These are phyloP conservation scores for Penicillium pulvis DNA, from an alignment of 495 filamentous ascomycete genomes.

Conservation along the genomic window DNA sequence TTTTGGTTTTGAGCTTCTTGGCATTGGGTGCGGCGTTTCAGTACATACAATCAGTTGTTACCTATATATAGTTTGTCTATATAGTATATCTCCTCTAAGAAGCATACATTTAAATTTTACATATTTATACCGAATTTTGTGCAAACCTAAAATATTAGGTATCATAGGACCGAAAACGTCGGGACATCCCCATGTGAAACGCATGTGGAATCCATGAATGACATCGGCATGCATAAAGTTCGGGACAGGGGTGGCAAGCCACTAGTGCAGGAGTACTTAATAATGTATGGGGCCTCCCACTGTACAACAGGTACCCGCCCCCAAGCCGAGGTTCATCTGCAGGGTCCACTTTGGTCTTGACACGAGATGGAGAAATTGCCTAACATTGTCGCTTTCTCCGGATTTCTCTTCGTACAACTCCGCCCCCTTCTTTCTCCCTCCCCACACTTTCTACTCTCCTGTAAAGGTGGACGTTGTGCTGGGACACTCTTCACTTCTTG, in stretches of 20 bases:
- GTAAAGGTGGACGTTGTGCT: conserved; percentile 5
- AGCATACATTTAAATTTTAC: neutral
- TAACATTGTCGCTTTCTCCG: conserved; percentile 25
- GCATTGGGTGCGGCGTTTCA: conserved; percentile 5
- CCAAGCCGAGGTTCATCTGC: conserved; percentile 30
- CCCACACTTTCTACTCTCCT: conserved; percentile 13
- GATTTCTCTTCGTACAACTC: conserved; percentile 12
- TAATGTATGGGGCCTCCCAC: neutral
- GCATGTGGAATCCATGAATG: conserved; percentile 18
- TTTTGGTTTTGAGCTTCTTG: conserved; percentile 8
- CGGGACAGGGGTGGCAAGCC: neutral
- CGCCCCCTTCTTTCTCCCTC: conserved; percentile 10
- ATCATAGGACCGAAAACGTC: too few species aligned
- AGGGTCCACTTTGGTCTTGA: conserved; percentile 11
- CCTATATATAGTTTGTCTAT: neutral
- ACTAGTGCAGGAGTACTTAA: neutral
- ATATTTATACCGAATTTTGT: neutral
- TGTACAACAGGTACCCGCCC: neutral
- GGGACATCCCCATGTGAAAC: conserved; percentile 22
- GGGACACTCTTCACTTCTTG: conserved; percentile 4
- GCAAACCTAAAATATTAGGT: neutral
- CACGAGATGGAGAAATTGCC: conserved; percentile 20
- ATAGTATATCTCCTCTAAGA: conserved; percentile 2
- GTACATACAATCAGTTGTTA: neutral
- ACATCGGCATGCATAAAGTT: conserved; percentile 14